Conservation (phyloP, 345 rosid genomes). For the Mallotus nudiflorus region DNA sequence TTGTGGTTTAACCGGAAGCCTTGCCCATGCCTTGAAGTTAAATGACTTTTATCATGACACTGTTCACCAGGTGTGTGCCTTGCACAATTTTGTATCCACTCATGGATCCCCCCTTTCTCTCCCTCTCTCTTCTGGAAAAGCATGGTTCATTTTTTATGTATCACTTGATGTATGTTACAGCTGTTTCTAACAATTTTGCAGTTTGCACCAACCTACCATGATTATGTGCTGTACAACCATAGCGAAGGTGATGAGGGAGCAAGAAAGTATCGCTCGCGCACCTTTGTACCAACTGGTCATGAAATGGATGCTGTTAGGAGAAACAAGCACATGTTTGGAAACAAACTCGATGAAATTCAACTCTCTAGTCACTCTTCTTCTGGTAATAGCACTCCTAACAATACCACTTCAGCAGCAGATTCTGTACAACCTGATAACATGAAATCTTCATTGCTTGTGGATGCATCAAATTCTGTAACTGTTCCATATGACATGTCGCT, state of each 20-base stretch:
- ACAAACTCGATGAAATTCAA: slow-evolving; percentile 78
- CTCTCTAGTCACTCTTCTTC: slow-evolving; percentile 69
- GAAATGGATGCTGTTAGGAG: slow-evolving; percentile 95
- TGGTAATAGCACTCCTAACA: slow-evolving; percentile 57
- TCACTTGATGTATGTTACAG: not conserved
- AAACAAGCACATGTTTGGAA: slow-evolving; percentile 63
- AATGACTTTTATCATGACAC: slow-evolving; percentile 98
- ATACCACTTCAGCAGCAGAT: slow-evolving; percentile 31
- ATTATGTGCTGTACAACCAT: slow-evolving; percentile 91
- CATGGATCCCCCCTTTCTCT: not conserved
- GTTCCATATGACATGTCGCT: slow-evolving; percentile 79
- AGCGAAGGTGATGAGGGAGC: slow-evolving; percentile 85
- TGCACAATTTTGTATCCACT: not conserved
- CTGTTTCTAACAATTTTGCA: slow-evolving; percentile 30
- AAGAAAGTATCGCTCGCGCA: slow-evolving; percentile 82
- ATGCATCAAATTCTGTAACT: slow-evolving; percentile 51
- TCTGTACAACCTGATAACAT: slow-evolving; percentile 43
- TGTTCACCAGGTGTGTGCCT: slow-evolving; percentile 79
- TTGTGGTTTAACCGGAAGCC: slow-evolving; percentile 71
- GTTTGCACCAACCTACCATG: slow-evolving; percentile 98
- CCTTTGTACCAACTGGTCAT: slow-evolving; percentile 96
- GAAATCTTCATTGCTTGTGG: slow-evolving; percentile 72
- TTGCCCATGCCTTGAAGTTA: slow-evolving; percentile 84
- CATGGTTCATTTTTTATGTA: not conserved
- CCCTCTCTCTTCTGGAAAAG: not conserved